phyloP scores from a whole-genome alignment of 1,284 basidiomycete genomes.

The Puccinia polysora region DNA sequence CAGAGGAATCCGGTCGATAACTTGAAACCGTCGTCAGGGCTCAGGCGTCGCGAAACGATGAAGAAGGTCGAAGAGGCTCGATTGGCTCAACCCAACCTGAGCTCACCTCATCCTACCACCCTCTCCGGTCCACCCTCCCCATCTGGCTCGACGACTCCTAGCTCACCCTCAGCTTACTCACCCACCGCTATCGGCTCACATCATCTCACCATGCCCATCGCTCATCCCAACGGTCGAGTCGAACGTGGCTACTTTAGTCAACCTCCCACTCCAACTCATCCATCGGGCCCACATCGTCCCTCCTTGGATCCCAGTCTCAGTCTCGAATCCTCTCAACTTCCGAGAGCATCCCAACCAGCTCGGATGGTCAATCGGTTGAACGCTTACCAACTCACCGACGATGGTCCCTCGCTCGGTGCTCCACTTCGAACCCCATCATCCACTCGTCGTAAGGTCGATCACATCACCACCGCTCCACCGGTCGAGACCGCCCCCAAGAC shows the following conservation, averaged over 20 bases:
- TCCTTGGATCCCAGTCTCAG: background rate
- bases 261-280: background rate
- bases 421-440: background rate
- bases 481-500: background rate
- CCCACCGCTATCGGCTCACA: background rate
- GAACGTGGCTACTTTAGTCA: background rate
- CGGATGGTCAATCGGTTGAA: conserved; percentile 4
- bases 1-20: background rate
- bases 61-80: conserved; percentile 15
- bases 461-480: too few species aligned
- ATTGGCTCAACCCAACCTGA: background rate
- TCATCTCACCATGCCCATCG: background rate
- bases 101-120: background rate
- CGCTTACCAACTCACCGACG: conserved; percentile 16
- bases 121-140: background rate
- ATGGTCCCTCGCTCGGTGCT: background rate
- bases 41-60: conserved; percentile 20
- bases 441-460: background rate
- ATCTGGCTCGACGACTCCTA: background rate
- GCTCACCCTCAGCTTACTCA: conserved; percentile 3
- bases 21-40: background rate
- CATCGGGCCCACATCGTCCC: background rate
- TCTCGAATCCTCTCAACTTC: background rate
- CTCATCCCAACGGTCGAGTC: too few species aligned
- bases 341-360: background rate